Percentiles rank a stretch among this genome's conserved stretches.
These are phyloP conservation scores for Clonostachys solani DNA, from an alignment of 2,329 filamentous ascomycete genomes.

Conservation along the genomic window DNA sequence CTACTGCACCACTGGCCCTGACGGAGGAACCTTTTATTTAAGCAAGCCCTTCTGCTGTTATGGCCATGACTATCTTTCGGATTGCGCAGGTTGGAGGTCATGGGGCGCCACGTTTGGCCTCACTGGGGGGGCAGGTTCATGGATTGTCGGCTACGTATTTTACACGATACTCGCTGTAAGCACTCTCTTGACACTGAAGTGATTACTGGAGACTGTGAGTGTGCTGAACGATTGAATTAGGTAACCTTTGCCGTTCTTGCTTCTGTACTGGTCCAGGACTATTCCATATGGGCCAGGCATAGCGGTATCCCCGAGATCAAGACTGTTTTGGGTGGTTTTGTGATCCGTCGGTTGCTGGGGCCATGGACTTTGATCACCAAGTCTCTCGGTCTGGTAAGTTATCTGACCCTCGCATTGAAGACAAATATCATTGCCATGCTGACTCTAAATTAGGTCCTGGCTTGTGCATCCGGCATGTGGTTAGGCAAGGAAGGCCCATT, in stretches of 20 bases:
- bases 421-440: conserved; percentile 10
- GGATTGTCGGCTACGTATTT: conserved; percentile 82
- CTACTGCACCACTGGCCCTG: conserved; percentile 70
- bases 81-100: conserved; percentile 82
- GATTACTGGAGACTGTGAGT: no score
- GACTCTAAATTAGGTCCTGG: conserved; percentile 61
- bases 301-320: conserved; percentile 98
- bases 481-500: conserved; percentile 92
- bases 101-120: conserved; percentile 77
- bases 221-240: no score
- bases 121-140: conserved; percentile 62
- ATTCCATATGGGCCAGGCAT: conserved; percentile 84
- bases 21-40: conserved; percentile 85
- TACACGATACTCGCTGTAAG: conserved; percentile 38
- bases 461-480: conserved; percentile 94
- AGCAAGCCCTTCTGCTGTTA: conserved; percentile 91
- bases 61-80: conserved; percentile 77
- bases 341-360: conserved; percentile 84
- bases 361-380: conserved; percentile 87
- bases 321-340: conserved; percentile 88
- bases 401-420: neutral
- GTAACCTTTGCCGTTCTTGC: conserved; percentile 32
- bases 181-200: no score
- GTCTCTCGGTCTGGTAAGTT: conserved; percentile 74
- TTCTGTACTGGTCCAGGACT: conserved; percentile 75